Percentiles rank a stretch among this genome's conserved stretches.
Evolutionary conservation across 106 monocot genomes (phyloP).

Genomic region (Allium sativum): DNA sequence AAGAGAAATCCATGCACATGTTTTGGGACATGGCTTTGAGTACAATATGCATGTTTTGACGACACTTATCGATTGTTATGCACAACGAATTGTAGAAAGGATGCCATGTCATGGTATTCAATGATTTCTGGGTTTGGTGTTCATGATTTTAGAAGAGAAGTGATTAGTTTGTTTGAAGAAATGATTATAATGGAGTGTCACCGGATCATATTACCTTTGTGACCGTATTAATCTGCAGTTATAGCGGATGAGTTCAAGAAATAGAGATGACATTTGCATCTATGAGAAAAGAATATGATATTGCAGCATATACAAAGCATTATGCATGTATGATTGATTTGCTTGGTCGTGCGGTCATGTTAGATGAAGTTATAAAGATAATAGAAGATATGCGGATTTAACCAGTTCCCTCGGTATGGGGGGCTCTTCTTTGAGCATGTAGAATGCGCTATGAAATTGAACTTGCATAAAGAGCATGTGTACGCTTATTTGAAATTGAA

Average conservation of each 20-base stretch:
- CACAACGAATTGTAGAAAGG: conserved; percentile 17
- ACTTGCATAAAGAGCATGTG: conserved; percentile 47
- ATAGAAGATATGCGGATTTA: conserved; percentile 47
- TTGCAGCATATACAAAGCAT: conserved; percentile 38
- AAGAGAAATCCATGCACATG: conserved; percentile 43
- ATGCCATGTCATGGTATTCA: conserved; percentile 73
- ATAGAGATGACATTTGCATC: conserved; percentile 36
- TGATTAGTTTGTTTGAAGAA: conserved; percentile 34
- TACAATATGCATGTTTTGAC: conserved; percentile 52
- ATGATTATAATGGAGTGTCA: conserved; percentile 34
- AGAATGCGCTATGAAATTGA: conserved; percentile 41
- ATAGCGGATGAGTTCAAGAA: conserved; percentile 37
- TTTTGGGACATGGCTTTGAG: conserved; percentile 24
- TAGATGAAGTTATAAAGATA: conserved; percentile 39
- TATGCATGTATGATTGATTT: conserved; percentile 67
- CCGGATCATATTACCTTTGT: conserved; percentile 45
- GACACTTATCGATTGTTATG: conserved; percentile 69
- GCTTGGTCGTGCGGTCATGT: conserved; percentile 46
- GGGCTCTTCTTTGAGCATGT: conserved; percentile 58
- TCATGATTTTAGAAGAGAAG: conserved; percentile 41
- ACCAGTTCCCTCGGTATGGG: conserved; percentile 58
- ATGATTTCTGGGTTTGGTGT: conserved; percentile 43
- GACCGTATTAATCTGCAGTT: conserved; percentile 50
- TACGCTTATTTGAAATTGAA: conserved; percentile 46
- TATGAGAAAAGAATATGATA: conserved; percentile 24